Base-by-base conservation (phyloP, 495 filamentous ascomycete genomes). In the Daldinia loculata region DNA sequence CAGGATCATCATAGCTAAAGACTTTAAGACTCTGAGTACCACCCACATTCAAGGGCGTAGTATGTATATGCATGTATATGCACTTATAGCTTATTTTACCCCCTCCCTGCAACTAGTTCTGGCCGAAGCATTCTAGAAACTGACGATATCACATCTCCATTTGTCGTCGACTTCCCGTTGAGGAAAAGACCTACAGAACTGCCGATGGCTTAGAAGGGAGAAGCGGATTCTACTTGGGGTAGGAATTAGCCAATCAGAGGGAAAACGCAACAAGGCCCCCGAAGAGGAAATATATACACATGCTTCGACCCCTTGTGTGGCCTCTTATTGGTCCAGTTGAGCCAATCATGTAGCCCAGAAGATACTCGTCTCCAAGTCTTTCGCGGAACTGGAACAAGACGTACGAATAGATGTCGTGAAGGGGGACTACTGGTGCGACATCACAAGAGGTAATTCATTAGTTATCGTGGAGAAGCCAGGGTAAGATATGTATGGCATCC, bases 101-200 rank as follows among this genome's bases (percentile, higher is more conserved):
- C 17, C 9, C 51, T 43, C 30, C 45, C 32, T 22, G 4, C 12
- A 45, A 19, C 12, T 15, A 43, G 27, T 34, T 11, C 7, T 55
- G 29, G 24, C 51, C 14, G 70, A 67, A 65, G 5, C 56, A 34
- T 65, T 72, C 70, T 72, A 65, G 70, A 72, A 71, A 57, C 50
- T 60, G 55, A 48, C 45, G 19, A 55, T 57, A 26, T 53, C 22
- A 55, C 30, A 9, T 43, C 58, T 30, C 34, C 52, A n/a, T 38
- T 63, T 24, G 55, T 29, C 63, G 27, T 64, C 8, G 45, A 61
- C n/a, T 68, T 65, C 65, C 70, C 53, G 58, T 39, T 26, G 1
- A 0, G 45, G 64, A 15, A 64, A 65, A 24, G 30, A 67, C 3
- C n/a, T 61, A 12, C 69, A 67, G 36, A 63, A 51, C 29, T 64